Evolutionary conservation across 805 yeast species (phyloP), one percentile per base, ranked within the genome.

Genomic region (Candida quercuum): DNA sequence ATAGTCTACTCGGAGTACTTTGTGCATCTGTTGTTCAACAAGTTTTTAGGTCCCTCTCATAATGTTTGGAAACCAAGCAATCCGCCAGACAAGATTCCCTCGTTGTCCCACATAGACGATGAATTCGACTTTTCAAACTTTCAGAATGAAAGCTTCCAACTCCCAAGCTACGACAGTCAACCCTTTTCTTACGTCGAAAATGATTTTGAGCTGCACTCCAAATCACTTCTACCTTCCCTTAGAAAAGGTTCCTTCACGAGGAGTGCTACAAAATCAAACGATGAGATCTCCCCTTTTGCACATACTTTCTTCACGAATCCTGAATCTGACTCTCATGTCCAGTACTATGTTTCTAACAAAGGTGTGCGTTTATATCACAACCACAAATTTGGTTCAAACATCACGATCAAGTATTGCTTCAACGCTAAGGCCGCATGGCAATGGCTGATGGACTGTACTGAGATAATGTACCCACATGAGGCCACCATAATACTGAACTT

Each of bases 401-500:
- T 49, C 2, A 43, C 22, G 2, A 51, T 70, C 3, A 61, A 67
- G n/a, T 70, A 68, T 47, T 71, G 78, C 37, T 69, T 86, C 43
- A 71, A 84, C 2, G 94, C 96, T 0, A 83, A 83, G 48, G 82
- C 93, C 0, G 64, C 82, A 0, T 72, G 79, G 59, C 96, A 88
- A 52, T 91, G 96, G 95, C 52, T 91, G 6, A 70, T 82, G 76
- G 98, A 91, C 45, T 88, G 96, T 52, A 84, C 96, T 1, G 93
- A 86, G 51, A 65, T 81, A 1, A 56, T 78, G 46, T 69, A 69
- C 36, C 53, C 60, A 0, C 61, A 63, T 11, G 85, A 77, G 41
- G 82, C 86, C 0, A 52, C 64, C 0, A 70, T 70, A 17, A 59
- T 82, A 11, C 75, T 80, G 1, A 64, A 69, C 4, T 51, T 75